Evolutionary conservation across 345 rosid species (phyloP).

Genomic region (Syzygium aqueum): DNA sequence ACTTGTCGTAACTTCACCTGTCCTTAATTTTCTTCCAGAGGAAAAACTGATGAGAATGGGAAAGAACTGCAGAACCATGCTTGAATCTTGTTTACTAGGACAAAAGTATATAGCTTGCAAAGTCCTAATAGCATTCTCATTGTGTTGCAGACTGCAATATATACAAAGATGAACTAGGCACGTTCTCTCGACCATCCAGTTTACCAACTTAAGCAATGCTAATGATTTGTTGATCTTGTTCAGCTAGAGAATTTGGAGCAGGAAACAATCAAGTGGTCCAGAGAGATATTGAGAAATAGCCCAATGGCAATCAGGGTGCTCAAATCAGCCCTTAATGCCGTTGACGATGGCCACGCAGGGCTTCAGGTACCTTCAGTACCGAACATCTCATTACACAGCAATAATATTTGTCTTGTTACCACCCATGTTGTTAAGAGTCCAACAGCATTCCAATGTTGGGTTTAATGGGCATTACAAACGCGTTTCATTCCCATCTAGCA

Average conservation of each 20-base stretch:
- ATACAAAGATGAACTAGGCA: not conserved
- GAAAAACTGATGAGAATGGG: not conserved
- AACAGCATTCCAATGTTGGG: not conserved
- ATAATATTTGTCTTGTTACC: not conserved
- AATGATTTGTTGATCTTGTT: not conserved
- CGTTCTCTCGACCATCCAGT: not conserved
- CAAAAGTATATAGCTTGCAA: not conserved
- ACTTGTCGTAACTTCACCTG: not conserved
- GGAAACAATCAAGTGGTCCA: conserved; percentile 88
- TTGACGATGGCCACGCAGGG: conserved; percentile 90
- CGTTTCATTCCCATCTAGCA: not conserved
- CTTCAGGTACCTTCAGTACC: conserved; percentile 45
- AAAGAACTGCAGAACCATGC: not conserved
- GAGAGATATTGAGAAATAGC: conserved; percentile 82
- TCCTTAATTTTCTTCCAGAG: not conserved
- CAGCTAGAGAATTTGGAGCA: conserved; percentile 74
- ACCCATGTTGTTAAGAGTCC: not conserved
- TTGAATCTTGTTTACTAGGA: not conserved
- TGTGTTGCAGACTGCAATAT: not conserved
- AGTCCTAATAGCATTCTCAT: not conserved
- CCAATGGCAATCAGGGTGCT: conserved; percentile 90
- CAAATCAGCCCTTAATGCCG: conserved; percentile 89
- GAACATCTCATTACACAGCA: not conserved
- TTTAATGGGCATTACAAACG: not conserved
- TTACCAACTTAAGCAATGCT: not conserved